Evolutionary conservation across 2,329 filamentous ascomycete species (phyloP), one percentile per base, ranked within the genome.

Genomic region (Clarireedia homoeocarpa): DNA sequence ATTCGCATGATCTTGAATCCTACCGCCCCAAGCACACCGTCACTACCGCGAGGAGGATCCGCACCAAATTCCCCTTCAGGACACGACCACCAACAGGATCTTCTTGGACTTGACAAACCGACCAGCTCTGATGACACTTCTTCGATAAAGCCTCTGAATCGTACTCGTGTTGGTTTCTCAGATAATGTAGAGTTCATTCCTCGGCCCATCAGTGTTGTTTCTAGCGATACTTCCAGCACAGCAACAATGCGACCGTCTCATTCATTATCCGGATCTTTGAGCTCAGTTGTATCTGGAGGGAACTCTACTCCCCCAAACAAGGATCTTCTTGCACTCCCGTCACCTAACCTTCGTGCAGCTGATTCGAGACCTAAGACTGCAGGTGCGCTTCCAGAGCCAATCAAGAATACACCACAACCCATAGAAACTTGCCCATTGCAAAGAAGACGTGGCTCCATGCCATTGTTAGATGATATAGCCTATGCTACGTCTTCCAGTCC

Each of bases 151-250:
- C 24, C 58, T 23, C 30, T 63, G 20, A 77, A 78, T 4, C 80
- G 84, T 58, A 80, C 84, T 44, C 78, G 87, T 12, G 90, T 95
- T 47, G 88, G 87, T 0, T 95, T 95, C 67, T 90, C 88, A 1
- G 90, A 95, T 61, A 88, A 83, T 10, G 77, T 95, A 27, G 89
- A 95, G 69, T 91, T 88, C 60, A 91, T 91, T 63, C 87, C 87
- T 5, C 82, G 89, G 10, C 91, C 91, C 0, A 73, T 95, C 17
- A 96, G 91, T 2, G 76, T 91, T 20, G 84, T 95, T 14, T 95
- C 90, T 1, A 91, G 85, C 20, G 90, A 94, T 68, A 90, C 89
- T 0, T 86, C 89, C 47, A 91, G 85, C 67, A 94, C 87, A 2
- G 74, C 83, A 53, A 90, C 88, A 0, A 78, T 85, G 17, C 60